Evolutionary conservation across 345 rosid genomes (phyloP).

Genomic region (Arabidopsis suecica): DNA sequence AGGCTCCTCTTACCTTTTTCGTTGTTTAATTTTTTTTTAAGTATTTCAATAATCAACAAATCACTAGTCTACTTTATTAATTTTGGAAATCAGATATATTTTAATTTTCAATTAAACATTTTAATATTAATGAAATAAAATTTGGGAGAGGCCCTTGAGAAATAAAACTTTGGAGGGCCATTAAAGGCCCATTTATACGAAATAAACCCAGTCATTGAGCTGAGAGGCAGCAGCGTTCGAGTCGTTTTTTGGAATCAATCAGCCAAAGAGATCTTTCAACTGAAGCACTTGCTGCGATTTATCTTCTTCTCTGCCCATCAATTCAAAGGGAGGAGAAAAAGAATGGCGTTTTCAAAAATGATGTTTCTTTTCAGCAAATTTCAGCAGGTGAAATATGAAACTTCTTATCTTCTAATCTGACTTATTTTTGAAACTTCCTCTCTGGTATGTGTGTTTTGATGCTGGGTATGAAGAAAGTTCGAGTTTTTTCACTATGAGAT

Average conservation of each 20-base stretch:
- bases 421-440: neutral
- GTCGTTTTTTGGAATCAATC: neutral
- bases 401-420: neutral
- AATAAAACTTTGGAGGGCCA: neutral
- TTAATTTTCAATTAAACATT: neutral
- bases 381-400: conserved; percentile 40
- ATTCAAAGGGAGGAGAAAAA: neutral
- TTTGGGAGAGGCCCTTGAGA: neutral
- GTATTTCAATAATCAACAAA: no score
- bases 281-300: conserved; percentile 19
- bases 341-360: conserved; percentile 40
- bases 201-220: neutral
- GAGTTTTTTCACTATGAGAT: conserved; percentile 1
- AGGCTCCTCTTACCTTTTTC: no score
- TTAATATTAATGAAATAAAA: neutral
- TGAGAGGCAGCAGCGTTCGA: neutral
- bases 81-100: neutral
- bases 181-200: conserved; percentile 14
- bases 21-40: neutral
- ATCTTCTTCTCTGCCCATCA: conserved; percentile 4
- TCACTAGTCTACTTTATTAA: neutral
- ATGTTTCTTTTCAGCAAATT: conserved; percentile 45
- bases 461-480: conserved; percentile 27
- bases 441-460: neutral
- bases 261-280: neutral